Evolutionary conservation across 75 land plant species (phyloP), one percentile per base, ranked within the genome.

Genomic region (Pinus taeda): DNA sequence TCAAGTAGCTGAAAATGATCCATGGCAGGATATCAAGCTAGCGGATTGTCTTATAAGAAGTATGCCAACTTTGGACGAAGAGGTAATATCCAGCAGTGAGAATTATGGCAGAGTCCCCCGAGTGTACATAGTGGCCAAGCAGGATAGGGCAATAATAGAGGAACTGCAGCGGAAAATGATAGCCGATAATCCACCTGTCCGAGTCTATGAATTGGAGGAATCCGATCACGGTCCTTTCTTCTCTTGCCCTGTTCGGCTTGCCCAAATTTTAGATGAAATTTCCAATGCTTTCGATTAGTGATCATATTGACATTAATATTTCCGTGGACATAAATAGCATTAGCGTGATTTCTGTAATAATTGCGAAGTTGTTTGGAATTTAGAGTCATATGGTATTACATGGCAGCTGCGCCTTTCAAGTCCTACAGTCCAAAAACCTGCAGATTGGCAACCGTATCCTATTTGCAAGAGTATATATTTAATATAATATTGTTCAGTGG

Each of bases 141-240:
- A 86, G 21, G 93, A 88, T 59, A 67, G 39, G 18, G 1, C 57
- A 6, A 77, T 90, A n/a, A 14, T 59, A 6, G 64, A 49, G 18
- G 64, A 75, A 0, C 61, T 74, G 56, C 84, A 83, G 74, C 62
- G 65, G 12, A 74, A 81, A 81, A 67, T 79, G 79, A 78, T 89
- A 8, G 77, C 76, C 14, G 77, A 80, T 4, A 59, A 21, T 56
- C 75, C 74, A 7, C 70, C 64, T 3, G 64, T 55, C 0, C 79
- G 75, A 33, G 86, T 84, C 42, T 83, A 65, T n/a, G 85, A 76
- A 72, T 69, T 89, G 5, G 39, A 86, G 3, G 80, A 77, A 3
- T 80, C 89, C 3, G 91, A 89, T 77, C 93, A 91, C 64, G 67
- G 81, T 78, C 78, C 89, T 14, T 89, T 91, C 89, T 63, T 89